These are phyloP conservation scores for Aspergillus eucalypticola DNA, from an alignment of 2,329 filamentous ascomycete species.

Conservation along the genomic window DNA sequence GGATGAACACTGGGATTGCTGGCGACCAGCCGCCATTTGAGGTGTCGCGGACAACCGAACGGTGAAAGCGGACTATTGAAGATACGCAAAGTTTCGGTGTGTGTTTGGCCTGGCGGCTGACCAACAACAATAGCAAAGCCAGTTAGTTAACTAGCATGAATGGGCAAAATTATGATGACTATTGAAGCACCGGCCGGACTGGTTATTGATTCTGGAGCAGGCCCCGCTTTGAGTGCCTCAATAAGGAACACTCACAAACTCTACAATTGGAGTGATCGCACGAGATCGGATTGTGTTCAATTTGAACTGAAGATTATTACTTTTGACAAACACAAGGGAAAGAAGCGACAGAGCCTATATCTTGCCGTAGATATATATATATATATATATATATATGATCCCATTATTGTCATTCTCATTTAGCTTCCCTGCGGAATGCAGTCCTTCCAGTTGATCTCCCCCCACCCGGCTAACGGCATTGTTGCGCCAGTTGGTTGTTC, in stretches of 20 bases:
- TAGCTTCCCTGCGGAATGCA: constrained; percentile 8
- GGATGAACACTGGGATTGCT: neutral
- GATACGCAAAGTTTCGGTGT: constrained; percentile 27
- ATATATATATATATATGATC: too few species aligned
- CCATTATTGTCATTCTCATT: too few species aligned
- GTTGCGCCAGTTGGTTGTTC: constrained; percentile 18
- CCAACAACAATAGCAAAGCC: constrained; percentile 8
- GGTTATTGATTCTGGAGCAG: constrained; percentile 5
- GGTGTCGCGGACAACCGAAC: constrained; percentile 10
- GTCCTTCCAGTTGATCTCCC: constrained; percentile 5
- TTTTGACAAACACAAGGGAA: neutral
- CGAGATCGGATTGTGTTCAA: neutral
- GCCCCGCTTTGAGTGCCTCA: neutral
- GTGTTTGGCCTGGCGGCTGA: neutral
- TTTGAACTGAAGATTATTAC: neutral
- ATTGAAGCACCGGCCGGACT: constrained; percentile 1
- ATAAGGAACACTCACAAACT: neutral
- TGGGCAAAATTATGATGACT: neutral
- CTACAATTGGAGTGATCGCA: neutral
- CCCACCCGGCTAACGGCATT: constrained; percentile 22
- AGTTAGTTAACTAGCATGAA: neutral
- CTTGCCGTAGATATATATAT: neutral
- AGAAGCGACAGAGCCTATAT: neutral
- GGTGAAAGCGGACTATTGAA: constrained; percentile 11
- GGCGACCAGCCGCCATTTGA: constrained; percentile 3